Conservation (phyloP, 176 grass and related monocot species). For the Areca catechu region DNA sequence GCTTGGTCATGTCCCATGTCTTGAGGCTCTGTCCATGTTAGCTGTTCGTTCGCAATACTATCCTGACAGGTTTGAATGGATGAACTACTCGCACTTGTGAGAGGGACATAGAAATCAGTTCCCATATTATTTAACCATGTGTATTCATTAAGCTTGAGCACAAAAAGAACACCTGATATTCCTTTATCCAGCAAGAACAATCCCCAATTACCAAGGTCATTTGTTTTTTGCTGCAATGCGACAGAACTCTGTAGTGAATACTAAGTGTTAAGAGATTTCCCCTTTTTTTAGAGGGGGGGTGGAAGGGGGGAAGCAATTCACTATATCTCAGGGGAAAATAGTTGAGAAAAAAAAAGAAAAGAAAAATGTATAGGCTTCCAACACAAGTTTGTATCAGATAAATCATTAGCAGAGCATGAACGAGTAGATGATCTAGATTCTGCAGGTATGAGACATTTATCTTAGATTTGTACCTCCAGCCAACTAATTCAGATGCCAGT, state of each 20-base stretch:
- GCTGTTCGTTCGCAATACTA: not conserved
- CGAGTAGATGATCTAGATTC: no score
- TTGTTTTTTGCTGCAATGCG: slow-evolving; percentile 58
- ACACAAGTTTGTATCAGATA: no score
- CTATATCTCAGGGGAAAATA: no score
- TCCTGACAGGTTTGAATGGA: not conserved
- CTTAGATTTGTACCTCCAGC: no score
- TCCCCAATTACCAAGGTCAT: slow-evolving; percentile 51
- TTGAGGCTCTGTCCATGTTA: not conserved
- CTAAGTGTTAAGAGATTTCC: no score
- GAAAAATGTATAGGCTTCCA: no score
- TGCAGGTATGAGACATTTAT: no score
- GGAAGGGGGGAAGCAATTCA: no score
- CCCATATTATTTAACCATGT: slow-evolving; percentile 79
- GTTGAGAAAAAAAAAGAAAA: no score
- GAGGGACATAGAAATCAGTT: slow-evolving; percentile 74
- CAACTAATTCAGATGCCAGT: no score
- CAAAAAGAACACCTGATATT: slow-evolving; percentile 60
- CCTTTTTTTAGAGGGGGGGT: no score
- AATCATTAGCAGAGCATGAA: no score
- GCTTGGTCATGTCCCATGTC: not conserved
- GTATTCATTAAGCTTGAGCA: slow-evolving; percentile 78
- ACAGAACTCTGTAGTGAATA: slow-evolving; percentile 10
- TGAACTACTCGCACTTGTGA: slow-evolving; percentile 21
- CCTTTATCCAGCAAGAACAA: slow-evolving; percentile 52